Percentiles rank a stretch among this genome's conserved stretches.
These are phyloP conservation scores for Coprinopsis cinerea DNA, from an alignment of 768 basidiomycete species.

Conservation along the genomic window DNA sequence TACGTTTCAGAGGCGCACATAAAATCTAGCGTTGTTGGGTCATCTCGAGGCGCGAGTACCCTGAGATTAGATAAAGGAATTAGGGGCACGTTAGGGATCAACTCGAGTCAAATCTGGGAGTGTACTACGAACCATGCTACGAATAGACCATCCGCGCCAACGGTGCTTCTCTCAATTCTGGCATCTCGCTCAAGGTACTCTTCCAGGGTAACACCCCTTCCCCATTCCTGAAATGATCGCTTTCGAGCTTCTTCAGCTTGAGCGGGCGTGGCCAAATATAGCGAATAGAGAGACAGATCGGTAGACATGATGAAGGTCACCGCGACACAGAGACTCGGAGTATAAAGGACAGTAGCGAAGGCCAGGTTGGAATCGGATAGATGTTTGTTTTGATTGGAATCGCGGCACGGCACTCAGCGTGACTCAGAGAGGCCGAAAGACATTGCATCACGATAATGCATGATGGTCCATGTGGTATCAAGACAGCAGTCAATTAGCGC, in stretches of 20 bases:
- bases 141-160: slow-evolving; percentile 38
- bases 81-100: neutral
- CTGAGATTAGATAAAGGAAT: slow-evolving; percentile 23
- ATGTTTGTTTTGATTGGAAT: too few relatives aligned
- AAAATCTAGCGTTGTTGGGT: slow-evolving; percentile 48
- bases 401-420: too few relatives aligned
- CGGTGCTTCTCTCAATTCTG: slow-evolving; percentile 34
- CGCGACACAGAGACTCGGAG: neutral
- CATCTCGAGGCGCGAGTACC: slow-evolving; percentile 50
- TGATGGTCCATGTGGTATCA: too few relatives aligned
- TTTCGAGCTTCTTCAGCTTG: slow-evolving; percentile 38
- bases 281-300: slow-evolving; percentile 5
- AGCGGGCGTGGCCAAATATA: slow-evolving; percentile 35
- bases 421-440: too few relatives aligned
- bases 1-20: slow-evolving; percentile 61
- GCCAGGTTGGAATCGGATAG: too few relatives aligned
- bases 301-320: neutral
- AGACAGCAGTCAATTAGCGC: too few relatives aligned
- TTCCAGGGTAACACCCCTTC: slow-evolving; percentile 34
- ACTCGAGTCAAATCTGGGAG: neutral
- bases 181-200: slow-evolving; percentile 40
- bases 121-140: slow-evolving; percentile 40
- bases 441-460: too few relatives aligned
- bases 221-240: slow-evolving; percentile 33
- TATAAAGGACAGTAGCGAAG: too few relatives aligned